These are phyloP conservation scores for Protomyces gravidus DNA, from an alignment of 1,139 yeast genomes.

Conservation along the genomic window DNA sequence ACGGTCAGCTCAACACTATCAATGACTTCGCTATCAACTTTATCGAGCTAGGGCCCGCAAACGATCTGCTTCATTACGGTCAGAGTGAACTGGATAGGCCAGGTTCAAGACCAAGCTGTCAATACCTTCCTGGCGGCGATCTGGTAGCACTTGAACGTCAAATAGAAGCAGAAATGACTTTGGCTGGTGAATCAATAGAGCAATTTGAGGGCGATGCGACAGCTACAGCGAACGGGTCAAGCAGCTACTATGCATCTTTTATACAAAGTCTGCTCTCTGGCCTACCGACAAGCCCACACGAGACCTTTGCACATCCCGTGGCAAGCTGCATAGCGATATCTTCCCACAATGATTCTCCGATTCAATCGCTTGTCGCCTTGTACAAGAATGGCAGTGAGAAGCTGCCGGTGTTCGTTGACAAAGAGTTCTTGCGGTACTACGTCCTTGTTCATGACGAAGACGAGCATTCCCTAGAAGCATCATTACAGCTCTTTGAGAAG, in stretches of 20 bases:
- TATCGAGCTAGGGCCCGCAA: slow-evolving; percentile 29
- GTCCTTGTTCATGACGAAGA: slow-evolving; percentile 44
- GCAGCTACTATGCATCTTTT: slow-evolving; percentile 35
- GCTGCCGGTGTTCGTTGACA: slow-evolving; percentile 41
- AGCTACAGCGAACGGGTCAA: not conserved
- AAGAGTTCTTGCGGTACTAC: slow-evolving; percentile 43
- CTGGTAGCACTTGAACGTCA: slow-evolving; percentile 17
- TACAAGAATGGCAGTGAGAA: slow-evolving; percentile 40
- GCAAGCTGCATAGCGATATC: slow-evolving; percentile 68
- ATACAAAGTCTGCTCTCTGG: slow-evolving; percentile 62
- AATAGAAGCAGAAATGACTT: slow-evolving; percentile 25
- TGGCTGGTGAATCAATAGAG: slow-evolving; percentile 7
- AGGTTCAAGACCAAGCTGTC: not conserved
- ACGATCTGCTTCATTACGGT: slow-evolving; percentile 19
- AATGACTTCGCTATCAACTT: slow-evolving; percentile 41
- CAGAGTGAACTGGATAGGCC: slow-evolving; percentile 15
- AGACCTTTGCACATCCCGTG: slow-evolving; percentile 85
- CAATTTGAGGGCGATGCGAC: not conserved
- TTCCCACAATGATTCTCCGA: slow-evolving; percentile 46
- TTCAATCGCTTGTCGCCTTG: slow-evolving; percentile 47
- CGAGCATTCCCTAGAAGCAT: slow-evolving; percentile 38
- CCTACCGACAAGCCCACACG: slow-evolving; percentile 68
- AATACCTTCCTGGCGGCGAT: slow-evolving; percentile 20
- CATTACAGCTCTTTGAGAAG: slow-evolving; percentile 32
- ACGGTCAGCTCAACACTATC: slow-evolving; percentile 34